A percentile compares a stretch with the other conserved stretches of the same genome.
These are phyloP conservation scores for Linnemannia exigua DNA, from an alignment of 192 early-diverging fungal genomes.

Conservation along the genomic window DNA sequence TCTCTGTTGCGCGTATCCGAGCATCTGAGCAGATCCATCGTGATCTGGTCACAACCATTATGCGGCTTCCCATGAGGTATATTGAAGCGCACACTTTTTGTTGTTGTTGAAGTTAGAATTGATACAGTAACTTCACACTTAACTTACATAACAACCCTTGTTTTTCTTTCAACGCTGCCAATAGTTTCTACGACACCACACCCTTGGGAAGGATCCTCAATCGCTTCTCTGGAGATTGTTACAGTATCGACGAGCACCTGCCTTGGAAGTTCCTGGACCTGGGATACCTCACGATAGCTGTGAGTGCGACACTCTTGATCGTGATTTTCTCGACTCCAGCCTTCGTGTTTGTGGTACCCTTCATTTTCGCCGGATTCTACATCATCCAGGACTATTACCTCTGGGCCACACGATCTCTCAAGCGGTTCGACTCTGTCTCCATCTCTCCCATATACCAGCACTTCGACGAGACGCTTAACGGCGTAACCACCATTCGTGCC, in stretches of 20 bases:
- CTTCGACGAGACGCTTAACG: constrained; percentile 43
- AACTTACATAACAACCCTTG: background rate
- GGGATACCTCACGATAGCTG: background rate
- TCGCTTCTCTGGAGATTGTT: constrained; percentile 37
- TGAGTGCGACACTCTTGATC: constrained; percentile 38
- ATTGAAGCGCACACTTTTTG: constrained; percentile 59
- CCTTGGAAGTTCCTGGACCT: constrained; percentile 60
- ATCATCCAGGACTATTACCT: constrained; percentile 26
- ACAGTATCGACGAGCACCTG: constrained; percentile 43
- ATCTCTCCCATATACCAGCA: constrained; percentile 49
- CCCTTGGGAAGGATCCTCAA: constrained; percentile 39
- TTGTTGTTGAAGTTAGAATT: no score
- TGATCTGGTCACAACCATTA: constrained; percentile 43
- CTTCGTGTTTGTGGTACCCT: constrained; percentile 29
- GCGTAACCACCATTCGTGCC: constrained; percentile 44
- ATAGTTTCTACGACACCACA: constrained; percentile 48
- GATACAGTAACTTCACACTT: background rate
- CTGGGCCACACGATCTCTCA: constrained; percentile 46
- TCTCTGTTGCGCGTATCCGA: constrained; percentile 34
- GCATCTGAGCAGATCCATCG: constrained; percentile 44
- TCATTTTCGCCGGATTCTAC: constrained; percentile 18
- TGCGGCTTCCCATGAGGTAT: constrained; percentile 71
- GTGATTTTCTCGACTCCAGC: constrained; percentile 58
- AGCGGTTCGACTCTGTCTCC: constrained; percentile 61
- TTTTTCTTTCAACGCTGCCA: background rate